Evolutionary conservation across 2,329 filamentous ascomycete species (phyloP).

Genomic region (Tolypocladium amazonense): DNA sequence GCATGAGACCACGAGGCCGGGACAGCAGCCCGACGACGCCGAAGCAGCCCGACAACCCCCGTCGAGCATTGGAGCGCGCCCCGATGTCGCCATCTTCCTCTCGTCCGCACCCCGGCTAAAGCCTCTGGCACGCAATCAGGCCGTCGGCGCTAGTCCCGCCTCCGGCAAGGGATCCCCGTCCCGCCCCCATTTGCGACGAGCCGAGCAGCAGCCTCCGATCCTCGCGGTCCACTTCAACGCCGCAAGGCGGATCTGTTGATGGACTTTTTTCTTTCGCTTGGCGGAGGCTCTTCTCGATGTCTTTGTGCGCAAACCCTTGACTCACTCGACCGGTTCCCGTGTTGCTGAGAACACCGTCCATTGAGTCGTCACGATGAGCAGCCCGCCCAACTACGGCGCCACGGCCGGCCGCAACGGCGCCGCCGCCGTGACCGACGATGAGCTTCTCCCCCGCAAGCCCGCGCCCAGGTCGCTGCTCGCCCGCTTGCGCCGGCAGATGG

Average conservation of each 20-base stretch:
- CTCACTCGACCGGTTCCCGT: neutral
- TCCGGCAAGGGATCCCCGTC: neutral
- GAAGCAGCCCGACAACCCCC: neutral
- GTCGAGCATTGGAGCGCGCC: neutral
- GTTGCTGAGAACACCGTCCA: neutral
- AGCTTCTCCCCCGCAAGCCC: slow-evolving; percentile 16
- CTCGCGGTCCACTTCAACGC: neutral
- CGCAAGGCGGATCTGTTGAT: neutral
- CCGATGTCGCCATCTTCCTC: neutral
- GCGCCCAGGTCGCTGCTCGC: slow-evolving; percentile 8
- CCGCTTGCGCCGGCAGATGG: slow-evolving; percentile 23
- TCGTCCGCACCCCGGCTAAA: neutral
- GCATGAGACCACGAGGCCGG: neutral
- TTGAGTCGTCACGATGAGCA: neutral
- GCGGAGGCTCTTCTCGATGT: neutral
- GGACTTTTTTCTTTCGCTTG: neutral
- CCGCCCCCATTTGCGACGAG: neutral
- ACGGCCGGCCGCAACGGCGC: neutral
- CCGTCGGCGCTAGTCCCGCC: neutral
- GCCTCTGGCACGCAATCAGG: neutral
- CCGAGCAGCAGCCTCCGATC: neutral
- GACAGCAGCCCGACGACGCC: neutral
- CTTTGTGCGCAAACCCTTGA: neutral
- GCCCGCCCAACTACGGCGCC: neutral
- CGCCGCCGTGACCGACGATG: slow-evolving; percentile 10